These are phyloP conservation scores for Canariomyces notabilis DNA, from an alignment of 2,329 filamentous ascomycete genomes.

Conservation along the genomic window DNA sequence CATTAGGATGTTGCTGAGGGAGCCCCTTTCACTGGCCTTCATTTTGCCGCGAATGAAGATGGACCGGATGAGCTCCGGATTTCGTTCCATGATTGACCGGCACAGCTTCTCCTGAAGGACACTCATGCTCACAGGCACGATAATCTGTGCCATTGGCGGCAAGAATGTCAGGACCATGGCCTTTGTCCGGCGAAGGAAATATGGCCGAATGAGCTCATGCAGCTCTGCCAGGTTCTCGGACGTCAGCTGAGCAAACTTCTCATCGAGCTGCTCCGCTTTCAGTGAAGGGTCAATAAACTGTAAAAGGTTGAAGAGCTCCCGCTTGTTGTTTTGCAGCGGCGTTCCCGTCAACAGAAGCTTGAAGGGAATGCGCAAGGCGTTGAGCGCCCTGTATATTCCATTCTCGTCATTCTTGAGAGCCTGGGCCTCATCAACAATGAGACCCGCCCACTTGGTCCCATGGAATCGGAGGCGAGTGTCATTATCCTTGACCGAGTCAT, in stretches of 20 bases:
- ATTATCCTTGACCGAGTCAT: constrained; percentile 78
- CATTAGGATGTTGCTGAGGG: constrained; percentile 89
- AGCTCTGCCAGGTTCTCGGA: constrained; percentile 76
- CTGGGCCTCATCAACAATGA: constrained; percentile 94
- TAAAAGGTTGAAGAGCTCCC: constrained; percentile 92
- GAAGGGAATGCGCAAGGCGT: constrained; percentile 71
- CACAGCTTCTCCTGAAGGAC: constrained; percentile 89
- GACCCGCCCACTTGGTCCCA: constrained; percentile 72
- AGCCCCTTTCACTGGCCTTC: constrained; percentile 67
- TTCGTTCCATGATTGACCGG: constrained; percentile 88
- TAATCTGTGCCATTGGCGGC: constrained; percentile 90
- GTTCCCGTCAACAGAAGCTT: constrained; percentile 85
- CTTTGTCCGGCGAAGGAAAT: constrained; percentile 74
- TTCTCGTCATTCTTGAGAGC: constrained; percentile 90
- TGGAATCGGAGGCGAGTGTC: constrained; percentile 61
- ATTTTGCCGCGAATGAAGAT: constrained; percentile 70
- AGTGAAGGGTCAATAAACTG: constrained; percentile 77
- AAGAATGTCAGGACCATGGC: constrained; percentile 85
- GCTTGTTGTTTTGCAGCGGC: constrained; percentile 89
- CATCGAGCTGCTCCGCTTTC: constrained; percentile 69
- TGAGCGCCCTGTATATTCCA: constrained; percentile 70
- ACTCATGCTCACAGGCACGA: constrained; percentile 93
- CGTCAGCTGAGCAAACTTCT: constrained; percentile 70
- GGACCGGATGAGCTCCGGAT: constrained; percentile 78
- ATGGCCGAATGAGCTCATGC: constrained; percentile 74